Base-by-base conservation (phyloP, 805 yeast genomes). In the Starmerella bacillaris region DNA sequence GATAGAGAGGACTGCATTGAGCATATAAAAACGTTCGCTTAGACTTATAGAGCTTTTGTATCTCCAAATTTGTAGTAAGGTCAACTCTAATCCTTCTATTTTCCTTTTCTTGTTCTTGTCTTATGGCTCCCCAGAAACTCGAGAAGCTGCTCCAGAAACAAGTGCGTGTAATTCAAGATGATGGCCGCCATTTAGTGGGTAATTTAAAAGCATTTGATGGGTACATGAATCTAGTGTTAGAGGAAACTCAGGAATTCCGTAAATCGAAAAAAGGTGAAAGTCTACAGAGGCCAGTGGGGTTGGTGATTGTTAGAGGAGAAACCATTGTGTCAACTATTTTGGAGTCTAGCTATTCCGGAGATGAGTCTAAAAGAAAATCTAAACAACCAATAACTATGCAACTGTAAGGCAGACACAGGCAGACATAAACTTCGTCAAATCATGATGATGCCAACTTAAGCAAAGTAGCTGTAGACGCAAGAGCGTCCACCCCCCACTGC, bases 241-340 rank as follows among this genome's bases (percentile, higher is more conserved):
- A 78, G 9, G 89, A 84, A 43, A 70, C 89, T 28, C 83, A 79
- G 48, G 98, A 86, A 52, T 72, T 72, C 48, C 64, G 95, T 44
- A 56, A 74, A 8, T 72, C 92, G 4, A 74, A 72, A 46, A 72
- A 72, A 41, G 65, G 78, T 6, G 46, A 58, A 52, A 42, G 61
- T 27, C 78, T 74, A 40, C 84, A 77, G 42, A 63, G 96, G 38
- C 59, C 71, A 4, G 57, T 89, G 18, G 96, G 96, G 0, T 64
- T 89, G 34, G 67, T 79, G 2, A 76, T 86, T 24, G 59, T 86
- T 31, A 66, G 96, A 47, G 98, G 98, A 2, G 94, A 82, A 44
- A 78, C 76, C 44, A 71, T 89, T 19, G 70, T 84, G 9, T 70
- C 83, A 36, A 60, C 77, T 16, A 65, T 68, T 20, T 70, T 78